These are phyloP conservation scores for Citrus maxima DNA, from an alignment of 345 rosid species.

Conservation along the genomic window DNA sequence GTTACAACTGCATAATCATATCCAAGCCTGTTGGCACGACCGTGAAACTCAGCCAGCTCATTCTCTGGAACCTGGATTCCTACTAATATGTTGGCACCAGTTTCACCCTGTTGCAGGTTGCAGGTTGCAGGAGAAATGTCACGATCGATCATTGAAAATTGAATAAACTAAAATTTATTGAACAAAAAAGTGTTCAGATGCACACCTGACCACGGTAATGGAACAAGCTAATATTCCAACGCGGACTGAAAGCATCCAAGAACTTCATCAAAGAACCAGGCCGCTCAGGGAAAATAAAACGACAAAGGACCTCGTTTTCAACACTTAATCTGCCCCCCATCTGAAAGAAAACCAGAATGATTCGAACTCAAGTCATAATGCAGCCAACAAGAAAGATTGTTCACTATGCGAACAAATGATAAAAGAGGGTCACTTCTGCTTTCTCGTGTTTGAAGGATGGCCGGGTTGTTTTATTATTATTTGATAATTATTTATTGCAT, in stretches of 20 bases:
- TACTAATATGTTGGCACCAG: conserved; percentile 90
- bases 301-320: conserved; percentile 80
- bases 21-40: conserved; percentile 53
- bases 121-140: conserved; percentile 9
- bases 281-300: conserved; percentile 85
- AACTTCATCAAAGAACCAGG: conserved; percentile 96
- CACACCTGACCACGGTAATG: conserved; percentile 88
- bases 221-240: conserved; percentile 94
- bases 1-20: conserved; percentile 75
- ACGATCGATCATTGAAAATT: not conserved
- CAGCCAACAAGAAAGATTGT: not conserved
- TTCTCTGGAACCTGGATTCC: conserved; percentile 60
- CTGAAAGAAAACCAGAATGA: conserved; percentile 34
- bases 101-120: conserved; percentile 61
- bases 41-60: conserved; percentile 63
- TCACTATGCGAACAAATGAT: not conserved
- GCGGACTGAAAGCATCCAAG: conserved; percentile 86
- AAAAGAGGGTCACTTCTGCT: not conserved
- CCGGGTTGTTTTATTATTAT: not conserved
- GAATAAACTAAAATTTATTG: not conserved
- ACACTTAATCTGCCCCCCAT: conserved; percentile 78
- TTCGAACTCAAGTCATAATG: not conserved
- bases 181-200: not conserved
- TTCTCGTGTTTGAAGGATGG: not conserved
- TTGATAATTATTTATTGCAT: not conserved